Evolutionary conservation across 2,329 filamentous ascomycete genomes (phyloP).

Genomic region (Claviceps sp.): DNA sequence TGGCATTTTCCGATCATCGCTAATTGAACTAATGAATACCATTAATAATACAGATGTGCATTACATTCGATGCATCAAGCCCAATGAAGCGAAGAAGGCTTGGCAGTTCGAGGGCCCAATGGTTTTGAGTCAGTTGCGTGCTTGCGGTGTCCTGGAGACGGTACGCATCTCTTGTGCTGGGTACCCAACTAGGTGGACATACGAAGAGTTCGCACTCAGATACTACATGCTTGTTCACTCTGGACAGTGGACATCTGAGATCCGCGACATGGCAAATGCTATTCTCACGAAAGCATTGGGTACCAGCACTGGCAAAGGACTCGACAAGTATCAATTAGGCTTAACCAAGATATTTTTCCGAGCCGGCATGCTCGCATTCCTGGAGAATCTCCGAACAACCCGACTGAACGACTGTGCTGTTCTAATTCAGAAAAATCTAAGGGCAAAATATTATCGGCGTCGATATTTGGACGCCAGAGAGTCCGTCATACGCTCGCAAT

Average conservation of each 20-base stretch:
- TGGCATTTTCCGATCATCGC: constrained; percentile 95
- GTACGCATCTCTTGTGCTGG: constrained; percentile 95
- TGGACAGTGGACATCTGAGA: constrained; percentile 80
- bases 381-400: constrained; percentile 85
- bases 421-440: constrained; percentile 97
- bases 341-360: constrained; percentile 99
- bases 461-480: constrained; percentile 79
- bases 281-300: constrained; percentile 84
- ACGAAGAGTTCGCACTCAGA: constrained; percentile 91
- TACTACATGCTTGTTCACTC: constrained; percentile 98
- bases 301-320: constrained; percentile 55
- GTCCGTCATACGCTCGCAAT: constrained; percentile 69
- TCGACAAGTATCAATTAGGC: constrained; percentile 94
- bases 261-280: constrained; percentile 83
- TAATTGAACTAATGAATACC: constrained; percentile 95
- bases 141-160: constrained; percentile 97
- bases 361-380: constrained; percentile 94
- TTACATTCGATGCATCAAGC: constrained; percentile 98
- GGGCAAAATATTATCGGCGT: constrained; percentile 86
- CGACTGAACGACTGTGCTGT: constrained; percentile 87
- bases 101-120: constrained; percentile 99
- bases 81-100: constrained; percentile 88
- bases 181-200: constrained; percentile 96
- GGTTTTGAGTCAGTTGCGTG: constrained; percentile 92
- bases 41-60: constrained; percentile 98